Percentiles rank a stretch among this genome's conserved stretches.
These are phyloP conservation scores for Ascochyta viciae-villosae DNA, from an alignment of 2,329 filamentous ascomycete species.

Conservation along the genomic window DNA sequence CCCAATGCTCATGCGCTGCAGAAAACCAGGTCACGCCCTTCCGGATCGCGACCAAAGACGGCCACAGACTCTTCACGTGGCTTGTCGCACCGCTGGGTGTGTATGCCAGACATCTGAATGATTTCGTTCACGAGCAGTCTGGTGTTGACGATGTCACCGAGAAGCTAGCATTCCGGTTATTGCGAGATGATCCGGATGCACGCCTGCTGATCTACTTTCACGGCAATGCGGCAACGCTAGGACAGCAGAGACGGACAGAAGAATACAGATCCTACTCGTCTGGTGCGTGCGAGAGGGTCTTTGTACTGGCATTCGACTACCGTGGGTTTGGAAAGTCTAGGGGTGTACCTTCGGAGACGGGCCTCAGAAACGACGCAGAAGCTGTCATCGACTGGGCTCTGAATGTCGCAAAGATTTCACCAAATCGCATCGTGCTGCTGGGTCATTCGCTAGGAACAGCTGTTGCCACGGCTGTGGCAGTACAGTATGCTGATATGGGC, in stretches of 20 bases:
- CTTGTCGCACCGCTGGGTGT: slow-evolving; percentile 81
- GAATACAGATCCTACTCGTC: slow-evolving; percentile 80
- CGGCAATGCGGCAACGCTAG: slow-evolving; percentile 75
- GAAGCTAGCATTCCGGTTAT: slow-evolving; percentile 58
- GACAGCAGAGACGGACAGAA: slow-evolving; percentile 76
- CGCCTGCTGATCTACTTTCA: slow-evolving; percentile 64
- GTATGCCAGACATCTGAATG: slow-evolving; percentile 72
- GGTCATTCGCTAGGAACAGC: slow-evolving; percentile 92
- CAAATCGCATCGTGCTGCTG: slow-evolving; percentile 77
- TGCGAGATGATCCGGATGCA: slow-evolving; percentile 60
- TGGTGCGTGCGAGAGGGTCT: slow-evolving; percentile 62
- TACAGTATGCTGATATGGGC: slow-evolving; percentile 66
- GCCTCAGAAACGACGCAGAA: slow-evolving; percentile 79
- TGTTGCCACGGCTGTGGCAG: slow-evolving; percentile 75
- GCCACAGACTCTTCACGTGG: slow-evolving; percentile 85
- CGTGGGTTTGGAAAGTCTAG: slow-evolving; percentile 86
- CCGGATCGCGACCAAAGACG: slow-evolving; percentile 74
- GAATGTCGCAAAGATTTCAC: slow-evolving; percentile 68
- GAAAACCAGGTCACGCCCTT: slow-evolving; percentile 90
- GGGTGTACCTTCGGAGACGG: slow-evolving; percentile 78
- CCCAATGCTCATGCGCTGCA: slow-evolving; percentile 47
- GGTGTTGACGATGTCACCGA: slow-evolving; percentile 54
- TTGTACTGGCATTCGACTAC: slow-evolving; percentile 86
- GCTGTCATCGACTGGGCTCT: slow-evolving; percentile 78
- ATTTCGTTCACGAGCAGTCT: slow-evolving; percentile 62